phyloP scores from a whole-genome alignment of 495 filamentous ascomycete species.

The Lasiosphaeriaceae sp. region DNA sequence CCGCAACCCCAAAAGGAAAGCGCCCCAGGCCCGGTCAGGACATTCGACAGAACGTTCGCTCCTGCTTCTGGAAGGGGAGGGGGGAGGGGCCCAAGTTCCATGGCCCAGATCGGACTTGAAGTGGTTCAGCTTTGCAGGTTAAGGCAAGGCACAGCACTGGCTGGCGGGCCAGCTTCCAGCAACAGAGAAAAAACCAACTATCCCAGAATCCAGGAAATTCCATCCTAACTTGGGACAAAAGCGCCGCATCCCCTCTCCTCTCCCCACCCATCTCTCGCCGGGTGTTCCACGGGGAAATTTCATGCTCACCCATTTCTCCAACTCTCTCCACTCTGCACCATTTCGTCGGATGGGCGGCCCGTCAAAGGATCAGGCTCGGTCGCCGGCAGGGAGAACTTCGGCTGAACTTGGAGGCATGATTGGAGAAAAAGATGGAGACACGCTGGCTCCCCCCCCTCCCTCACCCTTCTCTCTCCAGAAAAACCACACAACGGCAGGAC shows the following conservation, averaged over 20 bases:
- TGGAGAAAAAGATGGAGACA: background rate
- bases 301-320: slow-evolving; percentile 1
- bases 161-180: too few relatives aligned
- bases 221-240: background rate
- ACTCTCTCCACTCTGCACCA: slow-evolving; percentile 1
- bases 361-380: slow-evolving; percentile 9
- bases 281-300: background rate
- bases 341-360: slow-evolving; percentile 14
- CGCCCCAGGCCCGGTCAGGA: background rate
- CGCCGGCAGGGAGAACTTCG: slow-evolving; percentile 16
- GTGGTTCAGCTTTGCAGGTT: too few relatives aligned
- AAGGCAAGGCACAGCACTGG: too few relatives aligned
- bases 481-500: too few relatives aligned
- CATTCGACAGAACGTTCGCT: background rate
- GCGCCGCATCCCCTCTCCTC: background rate
- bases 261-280: background rate
- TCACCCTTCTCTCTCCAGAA: too few relatives aligned
- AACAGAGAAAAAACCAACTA: too few relatives aligned
- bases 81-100: too few relatives aligned
- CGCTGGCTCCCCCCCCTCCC: background rate
- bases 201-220: too few relatives aligned
- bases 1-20: background rate
- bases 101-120: too few relatives aligned
- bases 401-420: slow-evolving; percentile 6
- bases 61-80: too few relatives aligned